Conservation (phyloP, 306 rosid species). For the Datisca glomerata region DNA sequence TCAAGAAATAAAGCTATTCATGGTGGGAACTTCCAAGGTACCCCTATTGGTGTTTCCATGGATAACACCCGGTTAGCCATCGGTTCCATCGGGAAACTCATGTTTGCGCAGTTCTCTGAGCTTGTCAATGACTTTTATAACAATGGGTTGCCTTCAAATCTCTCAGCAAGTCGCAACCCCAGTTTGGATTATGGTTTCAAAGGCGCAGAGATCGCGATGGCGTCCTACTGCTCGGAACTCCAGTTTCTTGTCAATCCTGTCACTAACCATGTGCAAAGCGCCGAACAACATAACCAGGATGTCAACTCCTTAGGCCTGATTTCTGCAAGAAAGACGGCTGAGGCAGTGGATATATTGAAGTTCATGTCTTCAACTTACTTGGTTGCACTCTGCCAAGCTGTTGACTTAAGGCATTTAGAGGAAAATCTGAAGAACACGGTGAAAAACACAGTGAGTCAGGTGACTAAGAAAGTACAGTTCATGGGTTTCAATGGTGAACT, state of each 20-base stretch:
- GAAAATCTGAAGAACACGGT: conserved; percentile 57
- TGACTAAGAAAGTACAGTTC: conserved; percentile 52
- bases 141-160: conserved; percentile 85
- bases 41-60: conserved; percentile 92
- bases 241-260: conserved; percentile 87
- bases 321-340: conserved; percentile 68
- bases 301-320: conserved; percentile 83
- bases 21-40: conserved; percentile 92
- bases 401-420: conserved; percentile 74
- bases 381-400: conserved; percentile 77
- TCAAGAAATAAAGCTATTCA: conserved; percentile 81
- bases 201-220: conserved; percentile 93
- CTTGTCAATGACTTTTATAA: conserved; percentile 81
- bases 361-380: conserved; percentile 90
- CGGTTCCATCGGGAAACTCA: conserved; percentile 70
- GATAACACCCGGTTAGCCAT: conserved; percentile 77
- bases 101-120: conserved; percentile 93
- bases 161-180: conserved; percentile 53
- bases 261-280: conserved; percentile 88
- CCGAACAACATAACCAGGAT: conserved; percentile 93
- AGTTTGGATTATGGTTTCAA: conserved; percentile 92
- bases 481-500: conserved; percentile 59
- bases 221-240: conserved; percentile 88
- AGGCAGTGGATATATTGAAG: conserved; percentile 67
- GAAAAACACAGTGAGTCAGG: conserved; percentile 51